Evolutionary conservation across 192 early-diverging fungal genomes (phyloP), one percentile per base, ranked within the genome.

Genomic region (Backusella tuberculispora): DNA sequence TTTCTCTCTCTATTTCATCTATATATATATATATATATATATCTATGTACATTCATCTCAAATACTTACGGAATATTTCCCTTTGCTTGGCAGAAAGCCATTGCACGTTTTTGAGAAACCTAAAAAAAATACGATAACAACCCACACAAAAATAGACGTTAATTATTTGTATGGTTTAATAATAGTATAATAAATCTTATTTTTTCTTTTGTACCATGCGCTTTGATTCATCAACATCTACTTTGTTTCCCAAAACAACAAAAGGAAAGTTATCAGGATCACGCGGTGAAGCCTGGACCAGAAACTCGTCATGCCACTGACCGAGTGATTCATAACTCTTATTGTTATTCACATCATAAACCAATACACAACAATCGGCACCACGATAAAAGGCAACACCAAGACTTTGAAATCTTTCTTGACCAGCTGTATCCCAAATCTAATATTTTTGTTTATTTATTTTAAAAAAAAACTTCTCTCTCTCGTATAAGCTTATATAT

Each of bases 381-480:
- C 98, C 98, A 67, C 97, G 92, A 69, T 99, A 99, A 76, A 99
- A 99, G 7, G 98, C 98, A 63, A 99, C 98, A 26, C 98, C 98
- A 34, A 99, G 88, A 45, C 89, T 92, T 83, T 99, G 98, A 86
- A 99, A 99, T 69, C 96, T 91, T 86, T 99, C 98, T 84, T 99
- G 98, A 50, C 98, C 98, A 19, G 98, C 98, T 17, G 96, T 97
- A 79, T 98, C 97, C 98, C 97, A 97, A 80, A 97, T 97, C 92
- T 96, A 77, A 15, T 66, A 43, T 60, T 42, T 21, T 63, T 6
- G 0, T 41, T 69, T 8, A 26, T 69, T 17, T 69, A 14, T 69
- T 45, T 21, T 21, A 48, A 46, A 17, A 24, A 6, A 56, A 50
- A 40, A 41, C 15, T 15, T 5, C 15, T 5, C n/a, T 41, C 19